Evolutionary conservation across 1,284 basidiomycete species (phyloP).

Genomic region (Puccinia polysora): DNA sequence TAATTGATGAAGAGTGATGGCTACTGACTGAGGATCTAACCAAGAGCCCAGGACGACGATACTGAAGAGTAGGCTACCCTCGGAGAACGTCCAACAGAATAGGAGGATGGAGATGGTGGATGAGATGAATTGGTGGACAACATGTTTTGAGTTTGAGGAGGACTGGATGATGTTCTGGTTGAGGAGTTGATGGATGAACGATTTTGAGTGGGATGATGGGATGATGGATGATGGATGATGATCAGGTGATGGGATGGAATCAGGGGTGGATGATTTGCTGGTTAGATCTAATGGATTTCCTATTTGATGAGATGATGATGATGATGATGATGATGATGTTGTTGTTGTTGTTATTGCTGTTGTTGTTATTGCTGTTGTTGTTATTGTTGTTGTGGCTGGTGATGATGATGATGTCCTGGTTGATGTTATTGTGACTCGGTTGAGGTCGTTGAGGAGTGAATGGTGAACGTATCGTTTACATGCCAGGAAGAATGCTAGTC

Average conservation of each 20-base stretch:
- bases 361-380: conserved; percentile 29
- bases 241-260: conserved; percentile 24
- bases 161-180: not conserved
- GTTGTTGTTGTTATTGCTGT: conserved; percentile 23
- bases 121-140: conserved; percentile 37
- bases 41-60: conserved; percentile 50
- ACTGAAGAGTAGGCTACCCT: conserved; percentile 51
- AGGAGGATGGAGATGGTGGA: conserved; percentile 46
- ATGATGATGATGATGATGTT: not conserved
- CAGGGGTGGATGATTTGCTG: not conserved
- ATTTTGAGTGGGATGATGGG: not conserved
- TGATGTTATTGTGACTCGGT: conserved; percentile 3
- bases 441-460: conserved; percentile 15
- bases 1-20: not conserved
- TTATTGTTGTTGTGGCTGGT: conserved; percentile 36
- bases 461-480: conserved; percentile 39
- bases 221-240: conserved; percentile 37
- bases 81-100: conserved; percentile 51
- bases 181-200: not conserved
- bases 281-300: not conserved
- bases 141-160: not conserved
- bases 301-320: not conserved
- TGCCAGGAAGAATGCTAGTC: conserved; percentile 48
- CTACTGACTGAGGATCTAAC: conserved; percentile 22
- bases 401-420: conserved; percentile 30